Base-by-base conservation (phyloP, 306 rosid genomes). In the Glycine soja region DNA sequence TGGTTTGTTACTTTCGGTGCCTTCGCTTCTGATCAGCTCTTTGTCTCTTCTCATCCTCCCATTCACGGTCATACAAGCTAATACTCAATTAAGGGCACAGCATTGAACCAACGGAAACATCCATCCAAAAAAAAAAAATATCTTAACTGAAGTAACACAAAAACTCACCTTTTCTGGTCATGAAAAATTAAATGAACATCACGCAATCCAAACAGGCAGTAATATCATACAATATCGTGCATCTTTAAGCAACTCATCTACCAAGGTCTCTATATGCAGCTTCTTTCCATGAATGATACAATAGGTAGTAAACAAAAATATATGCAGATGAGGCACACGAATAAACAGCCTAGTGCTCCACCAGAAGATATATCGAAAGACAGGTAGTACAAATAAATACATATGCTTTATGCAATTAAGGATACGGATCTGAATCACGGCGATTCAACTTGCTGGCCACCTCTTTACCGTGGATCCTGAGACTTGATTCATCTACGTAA, bases 1-100 rank as follows among this genome's bases (percentile, higher is more conserved):
- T 32, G 13, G 45, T 36, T 13, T 38, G 43, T 76, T 89, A 93
- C 88, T 95, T 95, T 68, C 99, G 74, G 82, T 95, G 99, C 88
- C 99, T 89, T 74, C 99, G 90, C 86, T 95, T 95, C 63, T 85
- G 99, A 81, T 95, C 99, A 30, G 88, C 94, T 82, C 99, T 91
- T 86, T 87, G 97, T 83, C 98, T 86, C 89, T 95, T 95, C 85
- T 92, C 97, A 18, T 95, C 98, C 9, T 95, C 99, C 98, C 96
- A 95, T 42, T 95, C 99, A 0, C 97, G 93, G 32, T 93, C 97
- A 51, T 92, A 88, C 84, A 90, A 81, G 65, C 99, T 95, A 80
- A 79, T 48, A 77, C 32, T 82, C 62, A 79, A 81, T 93, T 74
- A 92, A 92, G 98, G 97, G 57, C 68, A 78, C 46, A 48, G 52